A percentile compares a stretch with the other conserved stretches of the same genome.
These are phyloP conservation scores for Melampsora americana DNA, from an alignment of 1,284 basidiomycete genomes.

Conservation along the genomic window DNA sequence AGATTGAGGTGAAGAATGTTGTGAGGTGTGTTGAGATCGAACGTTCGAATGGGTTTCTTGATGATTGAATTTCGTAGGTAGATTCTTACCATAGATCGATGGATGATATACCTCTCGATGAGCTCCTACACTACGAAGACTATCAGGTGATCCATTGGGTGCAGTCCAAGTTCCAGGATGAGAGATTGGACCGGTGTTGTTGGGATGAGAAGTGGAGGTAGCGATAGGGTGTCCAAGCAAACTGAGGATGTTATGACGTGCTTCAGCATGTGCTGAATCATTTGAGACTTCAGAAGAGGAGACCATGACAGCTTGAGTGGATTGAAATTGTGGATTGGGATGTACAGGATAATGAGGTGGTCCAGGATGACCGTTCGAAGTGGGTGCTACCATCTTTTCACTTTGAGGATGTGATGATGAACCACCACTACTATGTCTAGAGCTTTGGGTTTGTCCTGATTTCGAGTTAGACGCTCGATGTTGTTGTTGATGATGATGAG, in stretches of 20 bases:
- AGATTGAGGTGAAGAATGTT: neutral
- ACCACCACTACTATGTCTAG: constrained; percentile 20
- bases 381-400: neutral
- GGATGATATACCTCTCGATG: neutral
- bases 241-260: constrained; percentile 30
- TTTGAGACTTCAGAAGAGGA: neutral
- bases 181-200: neutral
- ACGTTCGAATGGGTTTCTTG: neutral
- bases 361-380: neutral
- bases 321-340: neutral
- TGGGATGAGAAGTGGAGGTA: neutral
- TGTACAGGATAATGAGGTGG: constrained; percentile 8
- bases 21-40: constrained; percentile 21
- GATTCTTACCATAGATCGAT: neutral
- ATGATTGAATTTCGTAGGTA: neutral
- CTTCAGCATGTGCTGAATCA: constrained; percentile 28
- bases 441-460: too few relatives aligned
- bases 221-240: constrained; percentile 27
- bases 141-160: neutral
- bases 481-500: too few relatives aligned
- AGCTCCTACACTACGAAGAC: neutral
- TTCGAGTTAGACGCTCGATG: neutral
- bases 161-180: neutral
- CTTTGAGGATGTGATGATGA: constrained; percentile 20
- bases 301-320: neutral